Base-by-base conservation (phyloP, 208 protist genomes). In the Eutreptiella sp. region DNA sequence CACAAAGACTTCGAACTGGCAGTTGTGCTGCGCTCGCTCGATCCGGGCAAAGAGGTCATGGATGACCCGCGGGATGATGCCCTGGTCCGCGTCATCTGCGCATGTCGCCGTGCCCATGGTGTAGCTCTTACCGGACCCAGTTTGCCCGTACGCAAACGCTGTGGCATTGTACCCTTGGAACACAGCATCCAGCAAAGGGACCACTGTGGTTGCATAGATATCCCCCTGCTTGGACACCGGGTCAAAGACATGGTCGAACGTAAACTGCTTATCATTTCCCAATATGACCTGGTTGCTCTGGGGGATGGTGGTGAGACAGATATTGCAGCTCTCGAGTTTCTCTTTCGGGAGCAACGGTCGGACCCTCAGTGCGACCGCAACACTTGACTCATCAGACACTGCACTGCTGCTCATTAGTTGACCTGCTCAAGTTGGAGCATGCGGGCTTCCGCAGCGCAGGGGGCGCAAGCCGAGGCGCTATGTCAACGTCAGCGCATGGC, bases 101-200 rank as follows among this genome's bases (percentile, higher is more conserved):
- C 16, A 46, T 19, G 35, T 73, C 5, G 34, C 69, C 11, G 43
- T 74, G 41, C 79, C 73, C 88, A 96, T 94, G 23, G 91, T 97
- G 73, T 80, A 83, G 33, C 91, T 97, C 68, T 97, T 97, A 26
- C 93, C 93, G 4, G 86, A 77, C 16, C 88, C 87, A 24, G 90
- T 96, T 63, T 96, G 92, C 5, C 90, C 92, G 60, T 95, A 97
- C 27, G 90, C 90, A 31, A 95, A 92, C 24, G 80, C 81, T 24
- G 89, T 90, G 4, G 81, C 79, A 33, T 94, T 94, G 66, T 83
- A 91, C 32, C 89, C 88, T 58, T 79, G 72, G 23, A 93, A 75
- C 43, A 89, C 87, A 5, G 76, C 54, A 21, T 80, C 60, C 0
- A 88, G 73, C 0, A 94, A 69, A n/a, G 76, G 73, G 32, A 64